Conservation (phyloP, 2,329 filamentous ascomycete species). For the Phialocephala subalpina region DNA sequence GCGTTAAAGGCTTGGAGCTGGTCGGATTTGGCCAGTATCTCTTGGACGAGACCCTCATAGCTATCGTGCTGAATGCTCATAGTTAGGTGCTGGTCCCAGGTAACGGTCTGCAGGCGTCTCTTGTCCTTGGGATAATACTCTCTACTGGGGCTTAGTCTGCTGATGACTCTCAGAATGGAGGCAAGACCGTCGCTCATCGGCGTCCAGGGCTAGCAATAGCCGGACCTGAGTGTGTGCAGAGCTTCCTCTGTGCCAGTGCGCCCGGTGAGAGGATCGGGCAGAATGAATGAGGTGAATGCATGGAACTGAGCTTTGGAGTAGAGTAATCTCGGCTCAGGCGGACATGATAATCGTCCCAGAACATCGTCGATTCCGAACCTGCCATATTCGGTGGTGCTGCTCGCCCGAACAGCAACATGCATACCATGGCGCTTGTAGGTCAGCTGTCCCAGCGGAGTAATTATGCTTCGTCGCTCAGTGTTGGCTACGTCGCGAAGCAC, state of each 20-base stretch:
- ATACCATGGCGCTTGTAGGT: constrained; percentile 39
- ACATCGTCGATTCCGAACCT: constrained; percentile 61
- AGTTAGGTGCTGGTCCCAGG: constrained; percentile 25
- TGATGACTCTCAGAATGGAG: constrained; percentile 20
- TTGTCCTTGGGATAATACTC: constrained; percentile 28
- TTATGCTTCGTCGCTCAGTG: no score
- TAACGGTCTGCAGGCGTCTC: constrained; percentile 21
- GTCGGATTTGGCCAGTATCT: constrained; percentile 21
- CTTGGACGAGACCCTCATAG: constrained; percentile 21
- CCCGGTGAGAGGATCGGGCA: constrained; percentile 11
- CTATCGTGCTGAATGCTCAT: constrained; percentile 26
- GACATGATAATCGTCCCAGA: constrained; percentile 62
- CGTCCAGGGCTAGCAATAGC: no score
- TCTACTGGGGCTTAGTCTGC: constrained; percentile 17
- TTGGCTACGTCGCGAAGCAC: constrained; percentile 54
- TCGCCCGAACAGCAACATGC: constrained; percentile 53
- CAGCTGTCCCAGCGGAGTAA: no score
- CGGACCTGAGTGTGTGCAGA: not conserved
- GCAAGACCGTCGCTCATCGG: no score
- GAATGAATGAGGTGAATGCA: constrained; percentile 21
- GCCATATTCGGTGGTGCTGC: constrained; percentile 49
- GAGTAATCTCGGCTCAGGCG: constrained; percentile 43
- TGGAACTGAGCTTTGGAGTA: constrained; percentile 26
- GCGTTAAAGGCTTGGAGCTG: constrained; percentile 15
- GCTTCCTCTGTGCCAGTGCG: constrained; percentile 13